phyloP scores from a whole-genome alignment of 805 yeast species.

The Wickerhamomyces chambardii region DNA sequence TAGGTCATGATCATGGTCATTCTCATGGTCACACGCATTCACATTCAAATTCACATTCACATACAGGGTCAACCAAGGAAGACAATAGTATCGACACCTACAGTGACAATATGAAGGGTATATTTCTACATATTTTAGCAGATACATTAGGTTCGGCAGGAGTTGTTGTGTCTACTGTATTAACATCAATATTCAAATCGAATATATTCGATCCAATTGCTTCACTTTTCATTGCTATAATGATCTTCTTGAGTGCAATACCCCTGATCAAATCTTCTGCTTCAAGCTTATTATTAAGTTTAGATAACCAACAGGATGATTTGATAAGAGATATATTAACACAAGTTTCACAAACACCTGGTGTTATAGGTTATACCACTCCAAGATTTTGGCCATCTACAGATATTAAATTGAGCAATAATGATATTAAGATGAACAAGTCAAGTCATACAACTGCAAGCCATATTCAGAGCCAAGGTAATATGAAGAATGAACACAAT shows the following conservation, averaged over 20 bases:
- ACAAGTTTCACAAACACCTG: constrained; percentile 62
- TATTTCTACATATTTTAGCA: constrained; percentile 87
- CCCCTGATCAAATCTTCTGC: constrained; percentile 83
- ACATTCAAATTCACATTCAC: constrained; percentile 22
- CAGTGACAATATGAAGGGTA: constrained; percentile 86
- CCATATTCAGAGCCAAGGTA: too few relatives aligned
- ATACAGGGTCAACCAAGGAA: constrained; percentile 18
- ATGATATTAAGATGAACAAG: too few relatives aligned
- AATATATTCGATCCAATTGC: constrained; percentile 90
- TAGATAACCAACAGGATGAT: constrained; percentile 52
- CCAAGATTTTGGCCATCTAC: constrained; percentile 85
- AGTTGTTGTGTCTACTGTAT: constrained; percentile 81
- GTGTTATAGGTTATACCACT: constrained; percentile 76
- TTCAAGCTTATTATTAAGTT: constrained; percentile 54
- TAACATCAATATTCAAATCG: constrained; percentile 58
- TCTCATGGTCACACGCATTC: constrained; percentile 35
- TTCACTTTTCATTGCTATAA: constrained; percentile 73
- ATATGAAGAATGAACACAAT: too few relatives aligned
- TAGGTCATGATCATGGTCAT: constrained; percentile 29
- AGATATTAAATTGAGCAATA: constrained; percentile 18
- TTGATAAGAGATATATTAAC: constrained; percentile 54
- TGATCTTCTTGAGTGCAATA: constrained; percentile 73
- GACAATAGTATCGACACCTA: too few relatives aligned
- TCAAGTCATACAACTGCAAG: too few relatives aligned
- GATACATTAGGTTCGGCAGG: constrained; percentile 97